Evolutionary conservation across 208 protist species (phyloP).

Genomic region (Acanthamoeba pearcei): DNA sequence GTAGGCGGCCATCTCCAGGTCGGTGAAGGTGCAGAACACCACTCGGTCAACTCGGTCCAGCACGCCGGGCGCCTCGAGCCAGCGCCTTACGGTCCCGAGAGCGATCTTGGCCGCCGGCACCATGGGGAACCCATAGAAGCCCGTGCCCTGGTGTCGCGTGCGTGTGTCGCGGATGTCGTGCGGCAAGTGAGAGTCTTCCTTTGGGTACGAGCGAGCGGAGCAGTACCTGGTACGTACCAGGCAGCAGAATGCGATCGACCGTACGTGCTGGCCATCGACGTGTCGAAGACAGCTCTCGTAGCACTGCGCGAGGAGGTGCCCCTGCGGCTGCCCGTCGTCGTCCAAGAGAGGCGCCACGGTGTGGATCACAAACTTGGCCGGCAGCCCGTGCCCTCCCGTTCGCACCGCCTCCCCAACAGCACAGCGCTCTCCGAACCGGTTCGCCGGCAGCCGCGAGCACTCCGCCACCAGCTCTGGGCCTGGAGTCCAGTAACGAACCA

Average conservation of each 20-base stretch:
- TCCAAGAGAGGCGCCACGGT: constrained; percentile 59
- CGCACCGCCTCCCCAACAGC: constrained; percentile 37
- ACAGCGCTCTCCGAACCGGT: neutral
- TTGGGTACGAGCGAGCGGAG: neutral
- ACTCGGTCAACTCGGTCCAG: constrained; percentile 2
- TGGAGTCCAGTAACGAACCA: neutral
- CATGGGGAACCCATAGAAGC: constrained; percentile 66
- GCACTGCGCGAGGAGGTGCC: neutral
- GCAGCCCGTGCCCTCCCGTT: neutral
- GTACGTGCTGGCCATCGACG: neutral
- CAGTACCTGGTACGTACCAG: neutral
- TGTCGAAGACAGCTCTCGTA: neutral
- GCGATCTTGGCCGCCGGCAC: constrained; percentile 29
- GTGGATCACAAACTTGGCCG: constrained; percentile 46
- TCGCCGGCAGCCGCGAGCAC: neutral
- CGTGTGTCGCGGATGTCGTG: neutral
- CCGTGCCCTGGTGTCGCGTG: neutral
- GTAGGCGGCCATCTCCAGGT: constrained; percentile 40
- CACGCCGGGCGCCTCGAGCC: neutral
- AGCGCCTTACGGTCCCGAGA: neutral
- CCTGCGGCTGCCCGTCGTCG: constrained; percentile 8
- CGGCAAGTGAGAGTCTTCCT: neutral
- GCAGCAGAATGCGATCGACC: constrained; percentile 54
- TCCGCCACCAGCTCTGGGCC: constrained; percentile 37
- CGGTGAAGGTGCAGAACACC: constrained; percentile 39